These are phyloP conservation scores for Linum tenue DNA, from an alignment of 345 rosid genomes.

Conservation along the genomic window DNA sequence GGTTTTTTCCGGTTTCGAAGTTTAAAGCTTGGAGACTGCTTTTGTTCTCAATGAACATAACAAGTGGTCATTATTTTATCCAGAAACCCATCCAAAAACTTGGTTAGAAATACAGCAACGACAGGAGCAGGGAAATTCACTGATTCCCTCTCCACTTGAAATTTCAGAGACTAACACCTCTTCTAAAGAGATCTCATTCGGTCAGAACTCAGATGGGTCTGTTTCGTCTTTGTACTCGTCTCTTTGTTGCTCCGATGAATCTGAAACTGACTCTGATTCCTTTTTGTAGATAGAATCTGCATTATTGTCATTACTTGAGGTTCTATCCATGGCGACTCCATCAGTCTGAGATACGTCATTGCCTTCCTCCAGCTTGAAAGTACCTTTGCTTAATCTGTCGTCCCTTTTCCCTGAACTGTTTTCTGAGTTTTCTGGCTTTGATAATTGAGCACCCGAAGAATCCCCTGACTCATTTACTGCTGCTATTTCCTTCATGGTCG, in stretches of 20 bases:
- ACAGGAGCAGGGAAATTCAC: too few species aligned
- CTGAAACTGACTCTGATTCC: conserved; percentile 15
- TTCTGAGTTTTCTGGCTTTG: conserved; percentile 11
- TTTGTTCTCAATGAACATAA: too few species aligned
- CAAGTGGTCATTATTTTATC: too few species aligned
- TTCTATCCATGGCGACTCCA: conserved; percentile 4
- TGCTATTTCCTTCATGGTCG: neutral
- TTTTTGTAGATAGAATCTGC: conserved; percentile 10
- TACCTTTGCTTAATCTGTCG: neutral
- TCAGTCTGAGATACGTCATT: neutral
- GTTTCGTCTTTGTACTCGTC: conserved; percentile 24
- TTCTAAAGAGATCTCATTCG: neutral
- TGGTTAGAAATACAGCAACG: neutral
- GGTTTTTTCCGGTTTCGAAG: too few species aligned
- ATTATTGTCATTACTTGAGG: conserved; percentile 8
- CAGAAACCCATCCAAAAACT: neutral
- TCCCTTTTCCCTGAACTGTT: conserved; percentile 12
- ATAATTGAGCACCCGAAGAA: conserved; percentile 5
- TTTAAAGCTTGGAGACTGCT: neutral
- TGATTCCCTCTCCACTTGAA: neutral
- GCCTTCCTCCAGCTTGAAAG: neutral
- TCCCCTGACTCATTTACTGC: neutral
- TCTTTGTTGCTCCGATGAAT: conserved; percentile 17
- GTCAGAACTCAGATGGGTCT: conserved; percentile 31
- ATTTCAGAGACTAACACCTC: neutral